Evolutionary conservation across 768 basidiomycete species (phyloP).

Genomic region (Cytidiella melzeri): DNA sequence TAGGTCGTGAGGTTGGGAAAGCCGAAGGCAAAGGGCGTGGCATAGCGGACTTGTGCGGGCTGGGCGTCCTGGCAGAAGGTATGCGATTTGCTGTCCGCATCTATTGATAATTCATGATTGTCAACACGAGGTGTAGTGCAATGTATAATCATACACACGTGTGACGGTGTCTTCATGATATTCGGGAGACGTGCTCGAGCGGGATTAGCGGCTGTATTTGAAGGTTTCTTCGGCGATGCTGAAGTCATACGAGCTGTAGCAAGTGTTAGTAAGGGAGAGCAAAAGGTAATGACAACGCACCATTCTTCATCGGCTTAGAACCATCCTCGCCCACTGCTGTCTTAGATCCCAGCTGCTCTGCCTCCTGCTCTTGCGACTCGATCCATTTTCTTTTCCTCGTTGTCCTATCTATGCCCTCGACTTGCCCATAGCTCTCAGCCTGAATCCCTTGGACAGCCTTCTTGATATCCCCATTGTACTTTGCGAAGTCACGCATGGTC

Average conservation of each 20-base stretch:
- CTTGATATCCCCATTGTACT: constrained; percentile 73
- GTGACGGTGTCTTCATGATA: constrained; percentile 25
- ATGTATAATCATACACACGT: no score
- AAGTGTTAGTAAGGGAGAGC: background rate
- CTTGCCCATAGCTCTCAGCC: constrained; percentile 53
- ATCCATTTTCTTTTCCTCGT: constrained; percentile 77
- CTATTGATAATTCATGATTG: no score
- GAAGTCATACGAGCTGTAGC: constrained; percentile 38
- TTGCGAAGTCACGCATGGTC: constrained; percentile 73
- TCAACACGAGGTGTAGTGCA: no score
- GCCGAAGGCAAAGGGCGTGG: constrained; percentile 17
- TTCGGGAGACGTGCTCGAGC: constrained; percentile 35
- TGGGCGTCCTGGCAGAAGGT: constrained; percentile 26
- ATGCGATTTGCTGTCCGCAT: constrained; percentile 23
- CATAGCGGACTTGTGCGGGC: constrained; percentile 27
- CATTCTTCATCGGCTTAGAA: constrained; percentile 52
- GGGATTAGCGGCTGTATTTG: constrained; percentile 47
- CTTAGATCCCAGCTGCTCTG: constrained; percentile 25
- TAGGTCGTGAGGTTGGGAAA: constrained; percentile 34
- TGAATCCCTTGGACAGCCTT: constrained; percentile 63
- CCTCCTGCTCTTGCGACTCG: constrained; percentile 50
- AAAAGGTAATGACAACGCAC: constrained; percentile 31
- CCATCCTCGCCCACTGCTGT: constrained; percentile 28
- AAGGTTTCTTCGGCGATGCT: constrained; percentile 49
- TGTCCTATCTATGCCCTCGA: constrained; percentile 53